Percentiles rank a stretch among this genome's conserved stretches.
Evolutionary conservation across 192 early-diverging fungal species (phyloP).

Genomic region (Powellomyces hirtus): DNA sequence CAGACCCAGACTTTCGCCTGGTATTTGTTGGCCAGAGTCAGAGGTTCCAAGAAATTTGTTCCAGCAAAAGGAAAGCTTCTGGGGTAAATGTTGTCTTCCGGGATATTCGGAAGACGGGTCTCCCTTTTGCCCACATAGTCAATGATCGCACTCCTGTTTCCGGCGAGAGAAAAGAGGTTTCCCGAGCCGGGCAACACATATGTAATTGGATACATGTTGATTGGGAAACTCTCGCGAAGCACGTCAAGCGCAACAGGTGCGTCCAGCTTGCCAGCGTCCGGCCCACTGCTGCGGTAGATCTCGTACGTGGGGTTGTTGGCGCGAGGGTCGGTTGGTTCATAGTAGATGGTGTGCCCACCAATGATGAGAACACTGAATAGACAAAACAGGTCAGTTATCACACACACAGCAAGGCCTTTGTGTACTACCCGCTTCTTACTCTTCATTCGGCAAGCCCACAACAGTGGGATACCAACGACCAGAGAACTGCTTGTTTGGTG

Average conservation of each 20-base stretch:
- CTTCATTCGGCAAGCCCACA: slow-evolving; percentile 16
- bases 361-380: slow-evolving; percentile 13
- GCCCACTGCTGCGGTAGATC: background rate
- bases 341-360: slow-evolving; percentile 22
- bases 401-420: background rate
- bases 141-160: slow-evolving; percentile 14
- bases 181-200: slow-evolving; percentile 17
- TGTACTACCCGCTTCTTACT: slow-evolving; percentile 9
- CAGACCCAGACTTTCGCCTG: slow-evolving; percentile 37
- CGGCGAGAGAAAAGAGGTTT: slow-evolving; percentile 19
- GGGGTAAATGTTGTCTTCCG: slow-evolving; percentile 22
- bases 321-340: background rate
- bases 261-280: background rate
- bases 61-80: slow-evolving; percentile 33
- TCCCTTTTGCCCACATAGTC: background rate
- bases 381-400: background rate
- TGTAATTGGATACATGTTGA: slow-evolving; percentile 33
- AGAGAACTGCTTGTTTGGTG: slow-evolving; percentile 1
- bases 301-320: slow-evolving; percentile 29
- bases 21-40: slow-evolving; percentile 34
- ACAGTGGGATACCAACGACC: slow-evolving; percentile 36
- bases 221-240: background rate
- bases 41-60: slow-evolving; percentile 33
- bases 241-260: background rate
- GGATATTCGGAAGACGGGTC: background rate